Evolutionary conservation across 345 rosid species (phyloP).

Genomic region (Streptanthus diversifolius): DNA sequence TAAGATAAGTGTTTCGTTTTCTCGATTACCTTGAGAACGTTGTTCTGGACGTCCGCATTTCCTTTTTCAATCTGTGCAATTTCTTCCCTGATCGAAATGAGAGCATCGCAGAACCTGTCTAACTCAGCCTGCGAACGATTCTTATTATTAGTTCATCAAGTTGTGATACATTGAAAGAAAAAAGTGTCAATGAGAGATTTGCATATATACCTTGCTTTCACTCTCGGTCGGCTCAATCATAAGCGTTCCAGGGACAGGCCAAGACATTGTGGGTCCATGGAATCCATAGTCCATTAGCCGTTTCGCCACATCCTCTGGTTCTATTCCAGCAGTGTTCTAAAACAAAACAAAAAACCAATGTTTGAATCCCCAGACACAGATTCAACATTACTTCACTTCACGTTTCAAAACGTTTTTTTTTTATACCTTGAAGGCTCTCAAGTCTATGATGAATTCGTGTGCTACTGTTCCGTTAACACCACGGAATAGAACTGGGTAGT

Average conservation of each 20-base stretch:
- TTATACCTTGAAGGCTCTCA: conserved; percentile 92
- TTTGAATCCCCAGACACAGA: background rate
- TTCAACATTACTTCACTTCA: background rate
- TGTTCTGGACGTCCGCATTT: conserved; percentile 87
- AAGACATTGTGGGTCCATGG: conserved; percentile 98
- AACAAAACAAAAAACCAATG: conserved; percentile 32
- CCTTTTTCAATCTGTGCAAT: conserved; percentile 90
- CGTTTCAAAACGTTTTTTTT: background rate
- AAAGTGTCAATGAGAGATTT: background rate
- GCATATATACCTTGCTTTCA: conserved; percentile 85
- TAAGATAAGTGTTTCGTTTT: conserved; percentile 1
- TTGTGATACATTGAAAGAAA: background rate
- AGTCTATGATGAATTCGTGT: conserved; percentile 92
- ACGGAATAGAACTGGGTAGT: conserved; percentile 89
- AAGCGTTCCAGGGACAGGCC: conserved; percentile 99
- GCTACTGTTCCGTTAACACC: conserved; percentile 94
- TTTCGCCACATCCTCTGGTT: conserved; percentile 97
- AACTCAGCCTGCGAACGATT: conserved; percentile 80
- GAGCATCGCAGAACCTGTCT: conserved; percentile 94
- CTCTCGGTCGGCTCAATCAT: conserved; percentile 99
- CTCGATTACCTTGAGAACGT: conserved; percentile 74
- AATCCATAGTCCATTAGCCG: conserved; percentile 96
- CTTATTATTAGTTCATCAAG: conserved; percentile 8
- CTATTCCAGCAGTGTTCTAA: conserved; percentile 87
- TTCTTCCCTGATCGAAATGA: conserved; percentile 94